Percentiles rank a stretch among this genome's conserved stretches.
Conservation (phyloP, 163 green algal species). For the Chlorella variabilis region DNA sequence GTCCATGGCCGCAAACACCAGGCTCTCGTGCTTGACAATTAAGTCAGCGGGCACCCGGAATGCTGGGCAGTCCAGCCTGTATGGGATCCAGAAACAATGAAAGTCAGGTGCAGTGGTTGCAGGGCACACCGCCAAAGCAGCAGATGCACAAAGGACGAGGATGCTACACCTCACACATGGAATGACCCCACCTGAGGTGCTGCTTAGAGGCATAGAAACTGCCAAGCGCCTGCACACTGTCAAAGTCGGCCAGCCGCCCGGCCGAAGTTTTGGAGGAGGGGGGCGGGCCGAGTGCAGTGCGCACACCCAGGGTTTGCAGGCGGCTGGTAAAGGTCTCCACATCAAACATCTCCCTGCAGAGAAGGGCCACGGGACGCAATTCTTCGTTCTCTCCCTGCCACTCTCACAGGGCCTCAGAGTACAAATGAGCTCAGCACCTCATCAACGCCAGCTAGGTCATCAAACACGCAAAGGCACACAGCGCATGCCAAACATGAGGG, state of each 20-base stretch:
- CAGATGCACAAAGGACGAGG: no score
- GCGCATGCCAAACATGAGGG: background rate
- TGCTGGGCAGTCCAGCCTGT: conserved; percentile 11
- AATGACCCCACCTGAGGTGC: background rate
- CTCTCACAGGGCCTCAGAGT: no score
- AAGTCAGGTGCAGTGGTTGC: no score
- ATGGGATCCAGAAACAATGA: background rate
- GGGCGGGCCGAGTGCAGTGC: background rate
- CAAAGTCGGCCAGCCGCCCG: background rate
- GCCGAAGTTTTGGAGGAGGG: background rate
- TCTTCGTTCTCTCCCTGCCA: no score
- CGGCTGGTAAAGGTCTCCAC: background rate
- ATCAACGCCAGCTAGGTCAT: no score
- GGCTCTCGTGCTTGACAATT: conserved; percentile 11
- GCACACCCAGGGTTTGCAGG: background rate
- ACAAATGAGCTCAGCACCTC: no score
- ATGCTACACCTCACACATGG: no score
- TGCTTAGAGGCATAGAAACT: background rate
- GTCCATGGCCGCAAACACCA: conserved; percentile 19
- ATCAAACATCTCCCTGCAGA: conserved; percentile 4
- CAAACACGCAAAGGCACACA: background rate
- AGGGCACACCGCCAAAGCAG: no score
- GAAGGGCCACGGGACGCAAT: no score
- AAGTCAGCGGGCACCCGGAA: background rate
- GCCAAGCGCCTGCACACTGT: background rate